Base-by-base conservation (phyloP, 352 stramenopile genomes). In the Phytophthora multivora region DNA sequence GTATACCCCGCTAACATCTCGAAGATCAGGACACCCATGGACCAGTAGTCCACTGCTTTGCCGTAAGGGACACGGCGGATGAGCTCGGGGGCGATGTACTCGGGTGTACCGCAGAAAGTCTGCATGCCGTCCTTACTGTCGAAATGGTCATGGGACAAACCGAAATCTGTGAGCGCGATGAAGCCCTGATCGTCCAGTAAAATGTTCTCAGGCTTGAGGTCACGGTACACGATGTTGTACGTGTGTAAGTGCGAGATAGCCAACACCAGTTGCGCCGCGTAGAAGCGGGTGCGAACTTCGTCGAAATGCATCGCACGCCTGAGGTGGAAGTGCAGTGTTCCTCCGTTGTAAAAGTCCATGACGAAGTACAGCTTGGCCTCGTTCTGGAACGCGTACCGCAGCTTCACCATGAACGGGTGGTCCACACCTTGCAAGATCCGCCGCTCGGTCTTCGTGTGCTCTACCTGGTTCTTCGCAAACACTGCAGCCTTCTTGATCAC, bases 401-500 rank as follows among this genome's bases (percentile, higher is more conserved):
- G 67, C 50, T 90, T 90, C 11, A 96, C 88, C 31, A 93, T 77
- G 56, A 96, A 96, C 5, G 88, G 88, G 51, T 94, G 87, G 56
- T 96, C 86, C 26, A 96, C 73, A 41, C 87, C 77, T 59, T 90
- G 86, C 33, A 97, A 70, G 39, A 97, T 91, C 23, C 83, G 83
- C 2, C 89, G 82, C 76, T 97, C 91, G 0, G 88, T 94, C 66
- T 96, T 97, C 8, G 91, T 97, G 71, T 97, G 91, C 49, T 97
- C 90, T 11, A 97, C 87, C 56, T 97, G 91, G 51, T 93, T 90
- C 42, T 93, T 93, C 13, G 78, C 85, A 63, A 93, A 93, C 26
- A 97, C 83, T 0, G 88, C 80, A 0, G 79, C 71, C 59, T 97
- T 97, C 61, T 96, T 95, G 46, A 97, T 89, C 23, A 97, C 88